phyloP scores from a whole-genome alignment of 75 land plant species.

The Gnetum montanum region DNA sequence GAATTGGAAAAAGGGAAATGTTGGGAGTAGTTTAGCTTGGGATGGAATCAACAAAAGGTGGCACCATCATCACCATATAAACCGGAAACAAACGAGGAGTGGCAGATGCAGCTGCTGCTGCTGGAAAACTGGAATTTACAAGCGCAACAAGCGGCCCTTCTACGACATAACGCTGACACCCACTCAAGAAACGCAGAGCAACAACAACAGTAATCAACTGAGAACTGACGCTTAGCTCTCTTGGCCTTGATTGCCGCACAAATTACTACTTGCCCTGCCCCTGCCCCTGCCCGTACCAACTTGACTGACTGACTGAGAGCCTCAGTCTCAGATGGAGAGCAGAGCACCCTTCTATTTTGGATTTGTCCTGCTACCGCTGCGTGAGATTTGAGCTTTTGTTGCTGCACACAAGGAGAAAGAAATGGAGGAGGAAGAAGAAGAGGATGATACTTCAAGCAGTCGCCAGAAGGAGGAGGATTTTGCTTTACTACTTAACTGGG shows the following conservation, averaged over 20 bases:
- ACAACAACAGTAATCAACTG: neutral
- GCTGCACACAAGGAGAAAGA: no score
- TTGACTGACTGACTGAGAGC: neutral
- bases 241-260: no score
- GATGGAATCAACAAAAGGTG: no score
- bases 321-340: neutral
- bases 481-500: no score
- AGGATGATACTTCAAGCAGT: no score
- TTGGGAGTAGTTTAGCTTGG: neutral
- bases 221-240: neutral
- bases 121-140: neutral
- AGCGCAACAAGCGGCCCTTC: constrained; percentile 1
- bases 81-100: neutral
- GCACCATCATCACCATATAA: no score
- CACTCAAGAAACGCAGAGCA: neutral
- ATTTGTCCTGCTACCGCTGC: neutral
- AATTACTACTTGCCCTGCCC: no score
- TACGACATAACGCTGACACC: neutral
- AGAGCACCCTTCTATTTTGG: neutral
- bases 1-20: neutral
- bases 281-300: neutral
- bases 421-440: no score
- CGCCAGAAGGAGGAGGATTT: no score
- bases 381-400: neutral
- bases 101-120: neutral